Conservation (phyloP, 2,329 filamentous ascomycete species). For the Gremmenia infestans region DNA sequence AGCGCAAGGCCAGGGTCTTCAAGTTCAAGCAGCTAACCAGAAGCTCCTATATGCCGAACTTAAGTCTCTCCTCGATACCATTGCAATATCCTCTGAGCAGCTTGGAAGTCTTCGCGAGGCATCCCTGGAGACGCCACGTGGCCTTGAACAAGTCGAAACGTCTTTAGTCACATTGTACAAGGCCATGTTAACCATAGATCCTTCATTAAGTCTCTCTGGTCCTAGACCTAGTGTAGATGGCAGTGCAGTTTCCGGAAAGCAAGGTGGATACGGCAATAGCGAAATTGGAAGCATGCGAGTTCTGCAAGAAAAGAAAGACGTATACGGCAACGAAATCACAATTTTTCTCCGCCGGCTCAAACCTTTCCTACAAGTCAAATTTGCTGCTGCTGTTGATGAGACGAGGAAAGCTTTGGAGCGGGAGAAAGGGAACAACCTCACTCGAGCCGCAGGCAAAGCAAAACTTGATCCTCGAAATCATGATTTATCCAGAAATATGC, state of each 20-base stretch:
- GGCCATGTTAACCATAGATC: conserved; percentile 91
- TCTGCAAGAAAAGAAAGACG: conserved; percentile 88
- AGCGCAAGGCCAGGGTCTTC: conserved; percentile 91
- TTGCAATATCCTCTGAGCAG: conserved; percentile 75
- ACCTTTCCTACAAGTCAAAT: conserved; percentile 76
- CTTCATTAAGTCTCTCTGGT: conserved; percentile 54
- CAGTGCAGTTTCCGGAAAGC: conserved; percentile 29
- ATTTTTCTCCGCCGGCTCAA: conserved; percentile 75
- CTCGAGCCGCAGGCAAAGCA: conserved; percentile 40
- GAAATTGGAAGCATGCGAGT: conserved; percentile 79
- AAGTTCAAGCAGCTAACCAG: conserved; percentile 96
- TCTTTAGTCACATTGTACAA: conserved; percentile 80
- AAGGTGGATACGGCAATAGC: conserved; percentile 43
- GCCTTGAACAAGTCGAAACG: conserved; percentile 71
- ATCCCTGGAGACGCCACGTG: conserved; percentile 64
- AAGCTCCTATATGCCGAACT: conserved; percentile 85
- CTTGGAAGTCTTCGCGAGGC: conserved; percentile 69
- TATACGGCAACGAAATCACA: conserved; percentile 72
- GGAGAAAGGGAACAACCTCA: conserved; percentile 47
- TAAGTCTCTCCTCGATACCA: conserved; percentile 81
- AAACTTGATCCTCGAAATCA: conserved; percentile 70
- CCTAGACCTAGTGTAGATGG: conserved; percentile 37
- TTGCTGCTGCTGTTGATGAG: conserved; percentile 68
- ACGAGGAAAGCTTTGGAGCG: conserved; percentile 55
- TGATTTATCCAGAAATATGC: conserved; percentile 62